Evolutionary conservation across 805 yeast species (phyloP), one percentile per base, ranked within the genome.

Genomic region (Pichia paraexigua): DNA sequence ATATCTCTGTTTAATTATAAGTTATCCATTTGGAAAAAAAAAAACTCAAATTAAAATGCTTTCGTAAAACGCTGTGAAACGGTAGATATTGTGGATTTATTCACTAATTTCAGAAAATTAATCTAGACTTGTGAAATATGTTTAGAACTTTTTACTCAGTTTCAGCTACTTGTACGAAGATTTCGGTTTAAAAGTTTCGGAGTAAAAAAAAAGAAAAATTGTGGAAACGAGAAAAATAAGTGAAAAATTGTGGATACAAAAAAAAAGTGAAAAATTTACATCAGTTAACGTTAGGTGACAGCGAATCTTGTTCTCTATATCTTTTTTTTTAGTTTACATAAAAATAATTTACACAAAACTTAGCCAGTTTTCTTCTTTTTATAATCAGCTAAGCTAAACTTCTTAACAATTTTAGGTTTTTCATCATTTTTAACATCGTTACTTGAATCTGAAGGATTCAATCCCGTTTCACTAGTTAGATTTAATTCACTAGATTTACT

Each of bases 371-470:
- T 64, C 48, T 64, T 65, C 71, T 78, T 83, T 65, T 81, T 82
- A 64, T 85, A 85, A 60, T 85, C 92, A 1, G 90, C 90, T 63
- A 85, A 79, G 46, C 87, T 82, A 58, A 85, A 71, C 65, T 84
- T 85, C 70, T 80, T 81, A 27, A 74, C 77, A 43, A 66, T 57
- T 52, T 66, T 65, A 4, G 71, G 70, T 32, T 56, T 63, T n/a
- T 61, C 65, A 11, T 54, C 53, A 21, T 10, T 18, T 17, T 39
- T 25, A 17, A 20, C 25, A 41, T 27, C 52, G 18, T 8, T 24
- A 7, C 13, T 40, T 1, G n/a, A 6, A 22, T 28, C 40, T 22
- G 24, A 9, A 7, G 5, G 39, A 17, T 35, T n/a, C 17, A n/a
- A 17, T 35, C 39, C 39, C 2, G 39, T 27, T 24, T 32, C 47